These are phyloP conservation scores for Coelastrella sp. DNA, from an alignment of 139 green algal species.

Conservation along the genomic window DNA sequence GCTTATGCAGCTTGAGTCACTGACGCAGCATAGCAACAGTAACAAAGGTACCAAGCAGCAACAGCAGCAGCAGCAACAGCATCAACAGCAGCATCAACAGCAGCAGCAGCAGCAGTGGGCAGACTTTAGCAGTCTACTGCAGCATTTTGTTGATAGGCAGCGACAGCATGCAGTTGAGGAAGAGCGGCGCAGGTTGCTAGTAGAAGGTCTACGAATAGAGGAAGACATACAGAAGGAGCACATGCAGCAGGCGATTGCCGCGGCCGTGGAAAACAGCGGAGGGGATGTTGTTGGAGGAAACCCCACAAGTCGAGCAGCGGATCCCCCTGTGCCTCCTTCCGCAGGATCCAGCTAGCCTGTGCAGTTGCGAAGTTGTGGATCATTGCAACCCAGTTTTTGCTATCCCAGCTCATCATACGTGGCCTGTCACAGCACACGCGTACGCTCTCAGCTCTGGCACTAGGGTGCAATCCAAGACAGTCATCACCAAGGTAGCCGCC, in stretches of 20 bases:
- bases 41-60: neutral
- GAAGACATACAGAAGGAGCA: slow-evolving; percentile 46
- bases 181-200: slow-evolving; percentile 10
- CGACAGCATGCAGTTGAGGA: slow-evolving; percentile 34
- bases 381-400: too few relatives aligned
- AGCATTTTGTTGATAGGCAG: slow-evolving; percentile 41
- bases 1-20: slow-evolving; percentile 34
- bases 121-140: slow-evolving; percentile 30
- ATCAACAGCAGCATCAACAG: neutral
- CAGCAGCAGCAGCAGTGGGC: slow-evolving; percentile 34
- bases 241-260: slow-evolving; percentile 12
- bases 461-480: too few relatives aligned
- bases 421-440: too few relatives aligned
- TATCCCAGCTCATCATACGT: too few relatives aligned
- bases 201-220: slow-evolving; percentile 38
- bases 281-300: neutral
- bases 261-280: neutral
- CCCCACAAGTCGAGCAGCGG: neutral
- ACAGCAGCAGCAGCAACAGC: neutral
- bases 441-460: too few relatives aligned
- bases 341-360: too few relatives aligned
- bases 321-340: too few relatives aligned
- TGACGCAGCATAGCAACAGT: neutral
- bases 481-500: too few relatives aligned
- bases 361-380: too few relatives aligned